Conservation (phyloP, 495 filamentous ascomycete genomes). For the Tricharina praecox region DNA sequence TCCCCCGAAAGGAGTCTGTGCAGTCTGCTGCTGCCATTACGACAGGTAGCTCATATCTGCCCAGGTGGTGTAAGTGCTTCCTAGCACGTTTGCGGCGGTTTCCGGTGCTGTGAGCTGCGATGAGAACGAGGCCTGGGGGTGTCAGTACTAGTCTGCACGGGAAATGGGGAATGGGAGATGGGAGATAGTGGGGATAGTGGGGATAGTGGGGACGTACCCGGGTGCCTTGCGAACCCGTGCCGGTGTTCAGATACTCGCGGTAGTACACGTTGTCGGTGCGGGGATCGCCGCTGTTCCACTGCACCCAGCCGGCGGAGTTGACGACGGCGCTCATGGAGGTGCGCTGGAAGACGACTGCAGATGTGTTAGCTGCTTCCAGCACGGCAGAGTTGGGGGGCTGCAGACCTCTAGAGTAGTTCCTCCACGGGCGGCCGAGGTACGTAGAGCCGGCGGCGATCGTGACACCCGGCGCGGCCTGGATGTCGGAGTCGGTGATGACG, state of each 20-base stretch:
- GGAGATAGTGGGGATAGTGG: too few species aligned
- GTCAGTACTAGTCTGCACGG: slow-evolving; percentile 4
- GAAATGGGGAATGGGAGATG: neutral
- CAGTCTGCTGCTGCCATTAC: too few species aligned
- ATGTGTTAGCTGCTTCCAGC: too few species aligned
- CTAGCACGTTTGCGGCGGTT: slow-evolving; percentile 35
- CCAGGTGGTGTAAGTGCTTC: slow-evolving; percentile 33
- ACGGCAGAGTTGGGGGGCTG: neutral
- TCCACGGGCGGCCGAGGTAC: slow-evolving; percentile 53
- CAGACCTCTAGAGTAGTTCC: slow-evolving; percentile 33
- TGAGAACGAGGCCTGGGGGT: slow-evolving; percentile 34
- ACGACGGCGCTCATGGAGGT: slow-evolving; percentile 40
- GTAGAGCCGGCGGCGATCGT: slow-evolving; percentile 35
- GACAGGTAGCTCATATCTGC: slow-evolving; percentile 25
- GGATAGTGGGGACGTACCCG: slow-evolving; percentile 27
- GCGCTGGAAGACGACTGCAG: slow-evolving; percentile 41
- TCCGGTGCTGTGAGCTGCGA: slow-evolving; percentile 32
- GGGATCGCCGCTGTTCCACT: slow-evolving; percentile 35
- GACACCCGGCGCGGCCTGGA: slow-evolving; percentile 33
- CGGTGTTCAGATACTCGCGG: slow-evolving; percentile 44
- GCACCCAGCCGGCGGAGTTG: slow-evolving; percentile 43
- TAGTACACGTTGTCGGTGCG: slow-evolving; percentile 40
- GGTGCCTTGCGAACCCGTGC: slow-evolving; percentile 39
- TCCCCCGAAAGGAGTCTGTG: too few species aligned
- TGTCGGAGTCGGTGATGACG: slow-evolving; percentile 42